phyloP scores from a whole-genome alignment of 1,139 yeast genomes.

The Kurtzmaniella natalensis region DNA sequence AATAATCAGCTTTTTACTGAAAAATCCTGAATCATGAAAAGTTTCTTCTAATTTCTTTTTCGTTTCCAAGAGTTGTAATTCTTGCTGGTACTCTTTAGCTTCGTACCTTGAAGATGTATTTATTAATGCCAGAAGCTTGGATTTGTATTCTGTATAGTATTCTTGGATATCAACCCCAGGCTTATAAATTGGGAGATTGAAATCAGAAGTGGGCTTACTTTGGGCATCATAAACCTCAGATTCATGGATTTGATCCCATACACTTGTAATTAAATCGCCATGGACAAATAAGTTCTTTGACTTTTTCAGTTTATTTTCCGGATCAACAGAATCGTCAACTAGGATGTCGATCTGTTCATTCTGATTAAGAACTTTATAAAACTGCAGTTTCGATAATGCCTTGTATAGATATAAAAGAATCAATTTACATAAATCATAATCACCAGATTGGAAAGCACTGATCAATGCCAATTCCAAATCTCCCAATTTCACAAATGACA shows the following conservation, averaged over 20 bases:
- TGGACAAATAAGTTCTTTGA: conserved; percentile 19
- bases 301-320: conserved; percentile 9
- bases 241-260: conserved; percentile 23
- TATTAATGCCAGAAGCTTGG: conserved; percentile 20
- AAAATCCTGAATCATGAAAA: conserved; percentile 48
- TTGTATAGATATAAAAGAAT: conserved; percentile 52
- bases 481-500: conserved; percentile 63
- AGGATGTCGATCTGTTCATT: conserved; percentile 23
- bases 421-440: conserved; percentile 59
- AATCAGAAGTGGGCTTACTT: background rate
- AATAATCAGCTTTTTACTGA: conserved; percentile 45
- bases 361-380: conserved; percentile 38
- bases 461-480: conserved; percentile 68
- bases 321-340: conserved; percentile 14
- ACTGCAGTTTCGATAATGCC: conserved; percentile 33
- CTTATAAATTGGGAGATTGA: background rate
- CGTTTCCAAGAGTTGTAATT: conserved; percentile 44
- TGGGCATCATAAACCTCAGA: background rate
- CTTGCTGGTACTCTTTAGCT: conserved; percentile 39
- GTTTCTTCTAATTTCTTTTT: conserved; percentile 53
- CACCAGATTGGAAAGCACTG: conserved; percentile 64
- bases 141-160: conserved; percentile 24
- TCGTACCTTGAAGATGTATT: conserved; percentile 18
- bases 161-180: conserved; percentile 8
- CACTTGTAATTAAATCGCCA: conserved; percentile 41